phyloP scores from a whole-genome alignment of 805 yeast species.

The Candida succiphila region DNA sequence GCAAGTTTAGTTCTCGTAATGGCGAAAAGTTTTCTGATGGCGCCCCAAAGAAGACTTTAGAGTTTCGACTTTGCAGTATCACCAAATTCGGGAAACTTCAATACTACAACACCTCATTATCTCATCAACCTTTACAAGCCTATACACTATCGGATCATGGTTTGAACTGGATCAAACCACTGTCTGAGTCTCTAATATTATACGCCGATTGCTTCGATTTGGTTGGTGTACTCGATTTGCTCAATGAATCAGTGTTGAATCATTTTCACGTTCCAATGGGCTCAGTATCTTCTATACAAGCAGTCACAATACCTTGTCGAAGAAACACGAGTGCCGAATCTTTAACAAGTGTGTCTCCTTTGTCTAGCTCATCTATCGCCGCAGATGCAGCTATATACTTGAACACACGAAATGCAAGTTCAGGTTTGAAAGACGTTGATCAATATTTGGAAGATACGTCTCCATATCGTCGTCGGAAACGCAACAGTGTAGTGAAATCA shows the following conservation, averaged over 20 bases:
- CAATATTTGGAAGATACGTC: too few species aligned
- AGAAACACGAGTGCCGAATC: too few species aligned
- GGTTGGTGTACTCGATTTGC: constrained; percentile 14
- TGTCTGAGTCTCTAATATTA: constrained; percentile 7
- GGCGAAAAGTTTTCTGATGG: neutral
- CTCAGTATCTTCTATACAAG: constrained; percentile 14
- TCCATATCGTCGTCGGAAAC: neutral
- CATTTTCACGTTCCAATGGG: constrained; percentile 15
- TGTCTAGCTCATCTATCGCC: too few species aligned
- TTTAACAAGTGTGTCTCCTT: too few species aligned
- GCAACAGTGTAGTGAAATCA: too few species aligned
- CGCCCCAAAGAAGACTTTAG: neutral
- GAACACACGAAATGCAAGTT: too few species aligned
- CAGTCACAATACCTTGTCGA: too few species aligned
- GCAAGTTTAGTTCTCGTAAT: too few species aligned
- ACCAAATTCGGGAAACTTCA: constrained; percentile 18
- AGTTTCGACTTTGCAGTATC: constrained; percentile 4
- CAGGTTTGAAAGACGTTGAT: too few species aligned
- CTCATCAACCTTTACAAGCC: constrained; percentile 12
- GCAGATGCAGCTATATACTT: too few species aligned
- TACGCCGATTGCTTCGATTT: constrained; percentile 17
- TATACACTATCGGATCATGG: constrained; percentile 17
- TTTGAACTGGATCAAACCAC: constrained; percentile 5
- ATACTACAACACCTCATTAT: constrained; percentile 14
- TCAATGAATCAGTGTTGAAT: constrained; percentile 9